Base-by-base conservation (phyloP, 257 asterid species). In the Lycium ferocissimum region DNA sequence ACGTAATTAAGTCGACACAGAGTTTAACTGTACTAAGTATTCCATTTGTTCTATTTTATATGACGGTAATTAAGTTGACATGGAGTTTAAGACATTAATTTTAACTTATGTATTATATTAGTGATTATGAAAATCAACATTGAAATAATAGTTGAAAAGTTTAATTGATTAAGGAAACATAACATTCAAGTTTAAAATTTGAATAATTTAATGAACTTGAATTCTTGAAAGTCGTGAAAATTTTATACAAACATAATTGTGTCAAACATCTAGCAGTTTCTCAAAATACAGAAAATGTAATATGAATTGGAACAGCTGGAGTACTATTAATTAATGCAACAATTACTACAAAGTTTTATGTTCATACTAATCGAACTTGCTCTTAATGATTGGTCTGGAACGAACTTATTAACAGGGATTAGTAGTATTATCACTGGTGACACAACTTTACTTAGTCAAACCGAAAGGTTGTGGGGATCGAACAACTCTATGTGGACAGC, bases 381-480 rank as follows among this genome's bases (percentile, higher is more conserved):
- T 65, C 6, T 65, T 11, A 33, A 26, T 65, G 72, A 33, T 63
- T 22, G 40, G 69, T 20, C 9, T 20, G 69, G 37, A 15, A 17
- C 58, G 47, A 2, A 35, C 62, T 61, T 17, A 17, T 22, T 81
- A 65, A 51, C 91, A 96, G 99, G 99, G 99, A 7, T 79, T 95
- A 63, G 94, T 89, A 6, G 79, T 92, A 82, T 87, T 97, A 9
- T 93, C 99, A 63, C 37, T 95, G 6, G 18, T 94, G 13, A 88
- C 99, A 1, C 97, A 94, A 82, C 49, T 90, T 3, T 90, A 91
- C 86, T 84, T 97, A 89, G 91, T 96, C 14, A 94, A 88, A 15
- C 98, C 98, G 4, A 86, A 40, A 76, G 98, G 98, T 0, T 97
- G 98, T 70, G 98, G 99, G 7, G 92, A 91, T 40, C 93, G 92